A percentile compares a stretch with the other conserved stretches of the same genome.
These are phyloP conservation scores for Gracilariopsis chorda DNA, from an alignment of 23 red algal species.

Conservation along the genomic window DNA sequence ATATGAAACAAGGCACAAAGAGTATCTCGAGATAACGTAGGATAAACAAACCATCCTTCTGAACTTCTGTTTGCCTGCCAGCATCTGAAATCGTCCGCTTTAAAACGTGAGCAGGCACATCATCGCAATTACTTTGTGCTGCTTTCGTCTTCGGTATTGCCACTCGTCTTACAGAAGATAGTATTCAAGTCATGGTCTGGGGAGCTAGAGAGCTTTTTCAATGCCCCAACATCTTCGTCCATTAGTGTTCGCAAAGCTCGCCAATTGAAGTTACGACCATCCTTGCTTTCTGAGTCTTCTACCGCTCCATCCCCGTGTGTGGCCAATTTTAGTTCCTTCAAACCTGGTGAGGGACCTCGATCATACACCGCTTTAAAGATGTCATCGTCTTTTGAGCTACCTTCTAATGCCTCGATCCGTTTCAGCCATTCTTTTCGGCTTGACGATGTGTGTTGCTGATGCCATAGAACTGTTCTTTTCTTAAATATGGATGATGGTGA, in stretches of 20 bases:
- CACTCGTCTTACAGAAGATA: not conserved
- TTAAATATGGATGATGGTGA: constrained; percentile 23
- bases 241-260: constrained; percentile 25
- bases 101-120: too few species aligned
- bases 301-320: constrained; percentile 27
- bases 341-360: not conserved
- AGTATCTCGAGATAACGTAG: too few species aligned
- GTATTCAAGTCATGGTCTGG: not conserved
- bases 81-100: too few species aligned
- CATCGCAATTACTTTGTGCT: too few species aligned
- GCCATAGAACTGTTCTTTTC: constrained; percentile 23
- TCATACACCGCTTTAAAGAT: not conserved
- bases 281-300: not conserved
- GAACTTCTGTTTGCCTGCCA: too few species aligned
- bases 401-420: not conserved
- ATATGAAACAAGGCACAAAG: too few species aligned
- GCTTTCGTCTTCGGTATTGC: too few species aligned
- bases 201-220: not conserved
- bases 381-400: not conserved
- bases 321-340: not conserved
- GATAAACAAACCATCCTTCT: too few species aligned
- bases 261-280: constrained; percentile 53
- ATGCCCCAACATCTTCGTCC: constrained; percentile 8
- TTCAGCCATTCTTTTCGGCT: not conserved
- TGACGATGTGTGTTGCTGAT: not conserved